Evolutionary conservation across 2,329 filamentous ascomycete genomes (phyloP), one percentile per base, ranked within the genome.

Genomic region (Colletotrichum destructivum): DNA sequence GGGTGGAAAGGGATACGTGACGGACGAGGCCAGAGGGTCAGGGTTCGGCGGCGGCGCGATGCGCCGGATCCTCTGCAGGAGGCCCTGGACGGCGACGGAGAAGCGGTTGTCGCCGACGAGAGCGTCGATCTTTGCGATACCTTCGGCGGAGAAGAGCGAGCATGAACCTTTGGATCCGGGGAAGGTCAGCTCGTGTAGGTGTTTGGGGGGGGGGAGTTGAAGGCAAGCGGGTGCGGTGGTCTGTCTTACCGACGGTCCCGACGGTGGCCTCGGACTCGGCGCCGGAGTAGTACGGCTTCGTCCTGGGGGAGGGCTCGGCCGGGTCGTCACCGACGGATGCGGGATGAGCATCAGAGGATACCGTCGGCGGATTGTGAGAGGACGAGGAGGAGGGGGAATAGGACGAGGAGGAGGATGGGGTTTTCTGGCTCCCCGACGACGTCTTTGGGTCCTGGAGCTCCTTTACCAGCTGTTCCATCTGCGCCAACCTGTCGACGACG

Each of bases 101-200:
- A 52, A 67, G 18, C 64, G 64, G 13, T 15, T 44, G 26, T 67
- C 64, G 38, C 64, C 64, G 1, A 67, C 47, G 8, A 67, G 21
- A 12, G 46, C 31, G 4, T 67, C 64, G 23, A 67, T 67, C 35
- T 67, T 61, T 12, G 64, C 23, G 23, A 67, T 67, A 4, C 63
- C 63, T 21, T 66, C 63, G 15, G 40, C 26, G 8, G 63, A 66
- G 18, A 78, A 78, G 23, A 75, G 72, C 11, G 76, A 76, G 12
- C 73, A 76, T 31, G 69, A 73, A 2, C 60, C 75, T 49, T 26
- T 26, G 15, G 12, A 16, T 7, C 15, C 42, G 18, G 2, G 18
- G 15, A 13, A 18, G 1, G 18, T 44, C 42, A 44, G 15, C 7
- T 7, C 15, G 2, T 7, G 7, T 26, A 26, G 23, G 23, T 26